Evolutionary conservation across 1,139 yeast genomes (phyloP).

Genomic region (Pichia sp.): DNA sequence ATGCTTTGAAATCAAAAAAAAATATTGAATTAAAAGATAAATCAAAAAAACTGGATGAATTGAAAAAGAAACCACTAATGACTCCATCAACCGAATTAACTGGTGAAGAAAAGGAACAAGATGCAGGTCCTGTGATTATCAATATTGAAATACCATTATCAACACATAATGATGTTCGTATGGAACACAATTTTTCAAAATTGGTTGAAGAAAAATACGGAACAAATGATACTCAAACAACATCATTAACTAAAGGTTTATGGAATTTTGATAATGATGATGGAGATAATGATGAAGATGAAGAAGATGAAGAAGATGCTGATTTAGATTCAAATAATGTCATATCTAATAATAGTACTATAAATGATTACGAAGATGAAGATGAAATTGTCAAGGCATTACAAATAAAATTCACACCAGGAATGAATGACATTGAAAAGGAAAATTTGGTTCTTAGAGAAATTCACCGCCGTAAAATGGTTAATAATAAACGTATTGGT

Average conservation of each 20-base stretch:
- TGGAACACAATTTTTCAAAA: constrained; percentile 55
- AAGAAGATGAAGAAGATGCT: constrained; percentile 34
- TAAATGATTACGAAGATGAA: constrained; percentile 19
- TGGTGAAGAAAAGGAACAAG: constrained; percentile 1
- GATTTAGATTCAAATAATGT: constrained; percentile 17
- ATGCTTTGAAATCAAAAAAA: too few relatives aligned
- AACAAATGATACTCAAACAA: constrained; percentile 66
- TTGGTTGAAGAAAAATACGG: constrained; percentile 86
- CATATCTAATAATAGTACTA: constrained; percentile 10
- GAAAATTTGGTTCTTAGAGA: constrained; percentile 29
- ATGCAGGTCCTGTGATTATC: constrained; percentile 9
- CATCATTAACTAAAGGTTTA: constrained; percentile 54
- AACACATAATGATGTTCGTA: constrained; percentile 17
- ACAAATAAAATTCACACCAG: constrained; percentile 27
- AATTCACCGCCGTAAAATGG: constrained; percentile 44
- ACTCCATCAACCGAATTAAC: too few relatives aligned
- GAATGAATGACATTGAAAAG: constrained; percentile 29
- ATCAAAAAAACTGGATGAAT: neutral
- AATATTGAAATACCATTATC: constrained; percentile 20
- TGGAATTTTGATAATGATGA: constrained; percentile 41
- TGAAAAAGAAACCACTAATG: too few relatives aligned
- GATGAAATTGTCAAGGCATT: constrained; percentile 25
- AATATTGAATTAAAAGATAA: neutral
- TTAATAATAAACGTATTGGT: constrained; percentile 66
- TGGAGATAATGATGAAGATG: constrained; percentile 53